Evolutionary conservation across 768 basidiomycete genomes (phyloP).

Genomic region (Leccinum olivaceopallidum): DNA sequence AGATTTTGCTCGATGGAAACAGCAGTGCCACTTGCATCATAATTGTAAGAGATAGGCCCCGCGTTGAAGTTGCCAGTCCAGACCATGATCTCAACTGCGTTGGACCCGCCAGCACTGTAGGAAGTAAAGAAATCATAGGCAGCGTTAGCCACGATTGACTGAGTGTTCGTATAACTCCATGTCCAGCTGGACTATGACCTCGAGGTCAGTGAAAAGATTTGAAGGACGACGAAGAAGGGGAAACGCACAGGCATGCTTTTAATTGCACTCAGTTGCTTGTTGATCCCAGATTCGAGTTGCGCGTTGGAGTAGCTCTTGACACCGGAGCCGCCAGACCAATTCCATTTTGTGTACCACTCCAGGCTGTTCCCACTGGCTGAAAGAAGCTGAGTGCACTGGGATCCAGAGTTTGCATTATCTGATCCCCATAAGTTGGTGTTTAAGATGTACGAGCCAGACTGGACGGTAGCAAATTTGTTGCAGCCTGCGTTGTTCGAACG

Average conservation of each 20-base stretch:
- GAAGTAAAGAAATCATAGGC: conserved; percentile 70
- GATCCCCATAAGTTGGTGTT: conserved; percentile 49
- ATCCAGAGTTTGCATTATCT: conserved; percentile 44
- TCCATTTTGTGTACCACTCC: conserved; percentile 54
- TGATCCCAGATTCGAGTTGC: conserved; percentile 48
- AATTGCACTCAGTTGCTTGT: conserved; percentile 55
- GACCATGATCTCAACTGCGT: conserved; percentile 55
- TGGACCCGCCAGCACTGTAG: conserved; percentile 44
- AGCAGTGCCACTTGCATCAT: conserved; percentile 47
- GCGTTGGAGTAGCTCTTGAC: conserved; percentile 68
- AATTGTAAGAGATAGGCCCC: conserved; percentile 54
- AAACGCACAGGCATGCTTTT: conserved; percentile 52
- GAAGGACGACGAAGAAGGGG: neutral
- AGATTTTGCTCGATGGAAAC: conserved; percentile 44
- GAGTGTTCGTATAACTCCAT: conserved; percentile 48
- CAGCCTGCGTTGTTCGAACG: conserved; percentile 18
- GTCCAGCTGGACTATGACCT: conserved; percentile 48
- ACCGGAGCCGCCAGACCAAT: conserved; percentile 49
- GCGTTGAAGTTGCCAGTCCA: conserved; percentile 63
- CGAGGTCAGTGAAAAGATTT: neutral
- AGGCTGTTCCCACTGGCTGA: conserved; percentile 43
- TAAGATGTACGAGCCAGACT: conserved; percentile 48
- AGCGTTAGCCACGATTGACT: conserved; percentile 51
- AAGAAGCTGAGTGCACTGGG: conserved; percentile 49
- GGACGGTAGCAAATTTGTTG: conserved; percentile 54